Evolutionary conservation across 1,139 yeast genomes (phyloP).

Genomic region (Suhomyces terraborum): DNA sequence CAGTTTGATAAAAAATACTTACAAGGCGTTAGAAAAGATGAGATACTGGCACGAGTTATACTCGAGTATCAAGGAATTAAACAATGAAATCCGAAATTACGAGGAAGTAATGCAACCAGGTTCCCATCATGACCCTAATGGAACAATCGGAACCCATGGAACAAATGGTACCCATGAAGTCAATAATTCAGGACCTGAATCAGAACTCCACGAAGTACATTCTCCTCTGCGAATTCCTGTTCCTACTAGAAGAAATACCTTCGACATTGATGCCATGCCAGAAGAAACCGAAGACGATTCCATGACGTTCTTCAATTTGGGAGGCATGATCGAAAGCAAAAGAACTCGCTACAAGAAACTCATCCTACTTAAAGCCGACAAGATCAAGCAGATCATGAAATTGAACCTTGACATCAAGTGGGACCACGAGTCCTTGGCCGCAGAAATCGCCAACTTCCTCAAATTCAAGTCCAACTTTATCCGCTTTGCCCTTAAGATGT

Average conservation of each 20-base stretch:
- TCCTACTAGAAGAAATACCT: conserved; percentile 13
- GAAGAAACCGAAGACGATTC: conserved; percentile 16
- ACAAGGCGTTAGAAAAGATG: conserved; percentile 39
- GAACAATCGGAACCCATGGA: neutral
- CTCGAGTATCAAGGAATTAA: conserved; percentile 30
- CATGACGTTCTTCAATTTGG: conserved; percentile 34
- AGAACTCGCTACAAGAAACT: conserved; percentile 37
- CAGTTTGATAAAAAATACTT: conserved; percentile 45
- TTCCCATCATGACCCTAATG: neutral
- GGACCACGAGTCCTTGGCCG: conserved; percentile 62
- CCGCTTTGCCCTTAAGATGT: conserved; percentile 37
- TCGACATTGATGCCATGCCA: conserved; percentile 12
- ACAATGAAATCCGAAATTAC: conserved; percentile 32
- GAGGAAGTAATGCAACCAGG: conserved; percentile 20
- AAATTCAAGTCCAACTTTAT: conserved; percentile 49
- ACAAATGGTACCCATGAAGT: no score
- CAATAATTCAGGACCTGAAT: no score
- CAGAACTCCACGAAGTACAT: neutral
- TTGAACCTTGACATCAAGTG: conserved; percentile 42
- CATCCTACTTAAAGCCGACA: conserved; percentile 34
- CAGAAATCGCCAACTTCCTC: conserved; percentile 60
- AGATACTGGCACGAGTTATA: conserved; percentile 55
- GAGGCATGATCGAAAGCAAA: conserved; percentile 38
- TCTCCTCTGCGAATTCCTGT: neutral
- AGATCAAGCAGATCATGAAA: conserved; percentile 35